Evolutionary conservation across 2,329 filamentous ascomycete species (phyloP), one percentile per base, ranked within the genome.

Genomic region (Aureobasidium zeae): DNA sequence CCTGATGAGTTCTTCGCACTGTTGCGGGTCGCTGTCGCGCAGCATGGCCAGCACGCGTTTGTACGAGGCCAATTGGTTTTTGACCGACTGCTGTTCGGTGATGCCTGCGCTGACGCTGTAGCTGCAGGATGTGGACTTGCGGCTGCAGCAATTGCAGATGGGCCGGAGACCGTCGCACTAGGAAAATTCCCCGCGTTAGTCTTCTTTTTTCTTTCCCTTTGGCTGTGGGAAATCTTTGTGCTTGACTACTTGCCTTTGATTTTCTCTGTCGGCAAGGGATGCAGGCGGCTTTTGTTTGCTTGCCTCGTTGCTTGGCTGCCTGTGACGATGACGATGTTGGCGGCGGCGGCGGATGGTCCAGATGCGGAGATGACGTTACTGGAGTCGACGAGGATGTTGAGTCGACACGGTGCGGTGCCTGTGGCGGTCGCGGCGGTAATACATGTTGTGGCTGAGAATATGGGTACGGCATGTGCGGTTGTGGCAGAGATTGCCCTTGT

Each of bases 241-340:
- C 22, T 25, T 25, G n/a, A n/a, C n/a, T 25, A 5, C 2, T 29
- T 42, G 33, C 38, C 38, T 42, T 42, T 42, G 38, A 42, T 8
- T 42, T 42, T 21, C 38, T 28, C 26, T 26, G 32, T n/a, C 38
- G 38, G 12, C 38, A 42, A 10, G 38, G 29, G 2, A 42, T n/a
- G 11, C 38, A 42, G 1, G 38, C 38, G 30, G 38, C 38, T 42
- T 42, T 42, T 26, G 38, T 42, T 10, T 42, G 38, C 5, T 25
- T 25, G 10, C 38, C 29, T 5, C 29, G 20, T 19, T 20, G 7
- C 38, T 26, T 17, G 17, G 13, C 9, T 4, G 28, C n/a, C 2
- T 41, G 26, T 11, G 37, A 20, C 4, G 28, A 21, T 17, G 28
- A 32, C 11, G 11, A 25, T 11, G 22, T 6, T 25, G 22, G 22